These are phyloP conservation scores for Xerocomus potaroensis DNA, from an alignment of 768 basidiomycete species.

Conservation along the genomic window DNA sequence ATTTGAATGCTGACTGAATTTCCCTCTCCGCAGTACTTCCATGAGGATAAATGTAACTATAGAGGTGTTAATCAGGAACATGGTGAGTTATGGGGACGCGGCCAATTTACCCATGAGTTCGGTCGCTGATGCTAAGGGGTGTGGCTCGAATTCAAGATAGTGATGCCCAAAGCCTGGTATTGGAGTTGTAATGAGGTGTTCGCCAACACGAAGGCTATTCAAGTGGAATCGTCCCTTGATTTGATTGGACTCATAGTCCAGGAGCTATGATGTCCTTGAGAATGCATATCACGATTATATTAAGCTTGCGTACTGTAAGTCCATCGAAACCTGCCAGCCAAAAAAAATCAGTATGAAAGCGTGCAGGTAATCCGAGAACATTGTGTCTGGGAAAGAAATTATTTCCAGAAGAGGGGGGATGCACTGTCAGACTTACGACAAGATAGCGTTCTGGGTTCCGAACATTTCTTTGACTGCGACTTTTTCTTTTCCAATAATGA, in stretches of 20 bases:
- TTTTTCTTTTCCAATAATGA: constrained; percentile 47
- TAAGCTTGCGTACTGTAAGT: constrained; percentile 40
- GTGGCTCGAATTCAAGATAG: constrained; percentile 53
- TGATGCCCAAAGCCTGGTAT: constrained; percentile 51
- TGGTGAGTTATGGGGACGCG: neutral
- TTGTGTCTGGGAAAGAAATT: constrained; percentile 41
- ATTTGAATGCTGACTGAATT: constrained; percentile 49
- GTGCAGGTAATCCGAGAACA: constrained; percentile 53
- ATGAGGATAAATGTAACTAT: constrained; percentile 61
- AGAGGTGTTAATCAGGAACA: constrained; percentile 9
- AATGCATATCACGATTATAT: neutral
- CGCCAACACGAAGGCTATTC: constrained; percentile 43
- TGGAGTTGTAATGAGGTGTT: constrained; percentile 45
- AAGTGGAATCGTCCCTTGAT: constrained; percentile 50
- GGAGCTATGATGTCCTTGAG: constrained; percentile 35
- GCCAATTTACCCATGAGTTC: constrained; percentile 46
- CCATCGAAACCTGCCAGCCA: constrained; percentile 57
- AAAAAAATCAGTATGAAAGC: constrained; percentile 58
- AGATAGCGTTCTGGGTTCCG: constrained; percentile 49
- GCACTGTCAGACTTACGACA: constrained; percentile 39
- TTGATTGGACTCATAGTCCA: constrained; percentile 48
- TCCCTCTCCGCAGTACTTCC: constrained; percentile 58
- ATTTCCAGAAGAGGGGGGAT: constrained; percentile 1
- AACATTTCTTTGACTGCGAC: constrained; percentile 53
- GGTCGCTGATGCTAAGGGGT: constrained; percentile 44